Conservation (phyloP, 2,329 filamentous ascomycete genomes). For the Coniochaeta sp. region DNA sequence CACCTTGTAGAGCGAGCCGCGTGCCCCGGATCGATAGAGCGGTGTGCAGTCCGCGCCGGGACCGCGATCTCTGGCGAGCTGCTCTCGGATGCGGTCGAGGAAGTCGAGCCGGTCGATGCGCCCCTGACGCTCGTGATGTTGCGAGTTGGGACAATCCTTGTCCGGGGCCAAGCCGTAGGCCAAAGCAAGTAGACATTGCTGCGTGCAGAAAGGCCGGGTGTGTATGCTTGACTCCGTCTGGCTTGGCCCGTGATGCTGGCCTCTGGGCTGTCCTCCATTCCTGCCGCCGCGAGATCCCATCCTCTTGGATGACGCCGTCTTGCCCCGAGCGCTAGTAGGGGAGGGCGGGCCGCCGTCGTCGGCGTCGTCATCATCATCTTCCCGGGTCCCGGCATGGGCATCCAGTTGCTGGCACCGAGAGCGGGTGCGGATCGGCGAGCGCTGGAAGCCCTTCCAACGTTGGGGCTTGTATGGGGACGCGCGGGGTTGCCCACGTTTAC, state of each 20-base stretch:
- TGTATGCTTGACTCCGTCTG: conserved; percentile 11
- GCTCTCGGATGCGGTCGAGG: not conserved
- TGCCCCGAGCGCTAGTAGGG: too few relatives aligned
- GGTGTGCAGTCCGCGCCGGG: conserved; percentile 19
- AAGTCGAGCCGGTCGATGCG: conserved; percentile 13
- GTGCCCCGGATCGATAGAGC: conserved; percentile 19
- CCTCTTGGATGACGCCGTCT: too few relatives aligned
- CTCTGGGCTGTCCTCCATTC: too few relatives aligned
- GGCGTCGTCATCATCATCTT: conserved; percentile 12
- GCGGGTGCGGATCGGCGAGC: conserved; percentile 21
- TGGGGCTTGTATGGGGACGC: conserved; percentile 16
- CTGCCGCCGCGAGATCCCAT: too few relatives aligned
- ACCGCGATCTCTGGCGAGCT: conserved; percentile 21
- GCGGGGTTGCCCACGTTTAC: conserved; percentile 10
- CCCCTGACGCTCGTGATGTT: conserved; percentile 12
- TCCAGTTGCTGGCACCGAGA: conserved; percentile 12
- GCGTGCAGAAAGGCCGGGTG: conserved; percentile 18
- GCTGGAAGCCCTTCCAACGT: conserved; percentile 19
- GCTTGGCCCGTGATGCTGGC: conserved; percentile 5
- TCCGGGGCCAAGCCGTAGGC: conserved; percentile 15
- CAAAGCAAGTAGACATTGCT: conserved; percentile 18
- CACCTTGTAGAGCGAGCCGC: conserved; percentile 28
- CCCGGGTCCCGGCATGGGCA: not conserved
- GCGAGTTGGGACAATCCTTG: conserved; percentile 19
- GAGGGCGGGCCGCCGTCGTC: conserved; percentile 12